Base-by-base conservation (phyloP, 2,329 filamentous ascomycete genomes). In the Aspergillus pseudoglaucus region DNA sequence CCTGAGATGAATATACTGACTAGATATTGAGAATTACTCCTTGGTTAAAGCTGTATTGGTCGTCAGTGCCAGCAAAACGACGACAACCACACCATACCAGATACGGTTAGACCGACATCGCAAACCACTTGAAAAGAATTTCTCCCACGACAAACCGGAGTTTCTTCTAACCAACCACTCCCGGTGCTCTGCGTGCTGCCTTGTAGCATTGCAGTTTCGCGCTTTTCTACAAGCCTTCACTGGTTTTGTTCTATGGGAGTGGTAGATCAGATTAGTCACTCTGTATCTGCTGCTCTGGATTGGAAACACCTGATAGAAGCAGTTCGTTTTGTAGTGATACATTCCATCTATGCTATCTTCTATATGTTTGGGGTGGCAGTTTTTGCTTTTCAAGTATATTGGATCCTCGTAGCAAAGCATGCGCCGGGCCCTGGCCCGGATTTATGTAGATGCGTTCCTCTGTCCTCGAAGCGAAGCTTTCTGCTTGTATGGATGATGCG, bases 241-340 rank as follows among this genome's bases (percentile, higher is more conserved):
- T 70, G 62, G 59, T 59, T 54, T 60, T 68, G 58, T 64, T 62
- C 54, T 57, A 58, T 64, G 63, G 75, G 79, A 76, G 82, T 79
- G 83, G 78, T 67, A 87, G 82, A 87, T 72, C 58, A 69, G 80
- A 70, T 59, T 59, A 63, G 68, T 80, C 84, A 77, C 81, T 83
- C 83, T 84, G 85, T 89, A 89, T 89, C 85, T 89, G 84, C 85
- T 87, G 83, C 85, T 83, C 83, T 87, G 79, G 85, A 89, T 83
- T 30, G 71, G 60, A 58, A 52, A 64, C 70, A 74, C 76, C 76
- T 88, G 85, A 88, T 80, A 82, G 83, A 83, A 73, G 85, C 83
- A 77, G 85, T 85, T 89, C 85, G 85, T 76, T 64, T 64, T 83
- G 82, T 64, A 82, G 83, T 79, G 83, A 82, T 80, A 88, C 83